Conservation (phyloP, 305 asterid species). For the Fraxinus ornus region DNA sequence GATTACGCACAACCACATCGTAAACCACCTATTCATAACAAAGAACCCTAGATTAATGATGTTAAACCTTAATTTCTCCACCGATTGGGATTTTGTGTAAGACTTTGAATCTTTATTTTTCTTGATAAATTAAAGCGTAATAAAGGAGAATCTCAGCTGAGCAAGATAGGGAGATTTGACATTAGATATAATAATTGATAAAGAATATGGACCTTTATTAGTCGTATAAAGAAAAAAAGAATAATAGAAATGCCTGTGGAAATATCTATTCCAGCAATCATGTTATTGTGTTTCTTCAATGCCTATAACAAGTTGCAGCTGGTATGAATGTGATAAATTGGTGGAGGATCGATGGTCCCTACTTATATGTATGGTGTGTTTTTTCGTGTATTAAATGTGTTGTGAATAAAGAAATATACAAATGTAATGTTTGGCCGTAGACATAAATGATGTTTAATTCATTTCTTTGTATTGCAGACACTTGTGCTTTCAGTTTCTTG, state of each 20-base stretch:
- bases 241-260: not conserved
- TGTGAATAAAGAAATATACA: conserved; percentile 22
- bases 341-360: conserved; percentile 16
- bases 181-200: not conserved
- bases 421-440: not conserved
- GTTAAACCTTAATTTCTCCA: conserved; percentile 2
- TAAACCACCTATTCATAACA: conserved; percentile 78
- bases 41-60: conserved; percentile 25
- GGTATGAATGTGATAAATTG: conserved; percentile 5
- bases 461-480: conserved; percentile 14
- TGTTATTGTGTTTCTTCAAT: conserved; percentile 4
- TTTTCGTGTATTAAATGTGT: conserved; percentile 19
- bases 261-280: not conserved
- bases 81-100: not conserved
- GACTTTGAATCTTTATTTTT: not conserved
- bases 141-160: not conserved
- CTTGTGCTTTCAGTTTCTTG: conserved; percentile 1
- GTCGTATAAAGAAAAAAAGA: not conserved
- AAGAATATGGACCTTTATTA: conserved; percentile 9
- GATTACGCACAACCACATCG: conserved; percentile 81
- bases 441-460: conserved; percentile 21
- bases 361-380: conserved; percentile 26
- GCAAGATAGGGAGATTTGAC: not conserved
- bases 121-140: not conserved
- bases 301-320: conserved; percentile 23